phyloP scores from a whole-genome alignment of 2,329 filamentous ascomycete species.

The Boeremia exigua region DNA sequence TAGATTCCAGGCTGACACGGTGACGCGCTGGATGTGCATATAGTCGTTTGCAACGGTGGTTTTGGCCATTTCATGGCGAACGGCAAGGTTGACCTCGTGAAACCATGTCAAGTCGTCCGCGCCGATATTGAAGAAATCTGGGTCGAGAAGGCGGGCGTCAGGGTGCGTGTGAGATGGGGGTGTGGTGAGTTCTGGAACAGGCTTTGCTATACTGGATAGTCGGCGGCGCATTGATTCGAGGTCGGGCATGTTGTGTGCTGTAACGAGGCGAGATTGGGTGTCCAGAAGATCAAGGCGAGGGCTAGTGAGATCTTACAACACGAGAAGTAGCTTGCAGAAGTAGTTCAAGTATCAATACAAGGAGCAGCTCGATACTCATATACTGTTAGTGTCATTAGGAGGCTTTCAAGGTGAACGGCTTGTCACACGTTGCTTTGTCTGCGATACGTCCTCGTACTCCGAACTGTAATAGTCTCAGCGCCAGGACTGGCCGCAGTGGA shows the following conservation, averaged over 20 bases:
- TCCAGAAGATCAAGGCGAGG: not conserved
- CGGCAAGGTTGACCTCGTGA: constrained; percentile 37
- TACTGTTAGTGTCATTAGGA: not conserved
- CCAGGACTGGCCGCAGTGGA: constrained; percentile 1
- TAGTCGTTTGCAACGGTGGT: constrained; percentile 86
- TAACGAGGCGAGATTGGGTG: not conserved
- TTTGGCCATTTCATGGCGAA: constrained; percentile 64
- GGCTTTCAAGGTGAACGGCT: constrained; percentile 1
- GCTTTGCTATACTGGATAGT: constrained; percentile 14
- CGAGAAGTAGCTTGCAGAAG: not conserved
- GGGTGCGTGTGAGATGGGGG: constrained; percentile 2
- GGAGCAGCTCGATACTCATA: not conserved
- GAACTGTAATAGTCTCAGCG: constrained; percentile 4
- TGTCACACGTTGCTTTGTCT: constrained; percentile 6
- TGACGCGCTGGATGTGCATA: constrained; percentile 78
- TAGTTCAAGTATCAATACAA: not conserved
- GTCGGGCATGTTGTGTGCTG: constrained; percentile 9
- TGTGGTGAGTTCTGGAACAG: not conserved
- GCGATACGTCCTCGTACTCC: not conserved
- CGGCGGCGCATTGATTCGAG: constrained; percentile 19
- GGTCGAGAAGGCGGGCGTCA: constrained; percentile 16
- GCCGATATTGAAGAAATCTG: constrained; percentile 21
- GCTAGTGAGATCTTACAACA: not conserved
- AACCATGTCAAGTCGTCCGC: constrained; percentile 21
- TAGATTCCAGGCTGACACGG: constrained; percentile 70